A percentile compares a stretch with the other conserved stretches of the same genome.
Conservation (phyloP, 306 rosid species). For the Calophaca sinica region DNA sequence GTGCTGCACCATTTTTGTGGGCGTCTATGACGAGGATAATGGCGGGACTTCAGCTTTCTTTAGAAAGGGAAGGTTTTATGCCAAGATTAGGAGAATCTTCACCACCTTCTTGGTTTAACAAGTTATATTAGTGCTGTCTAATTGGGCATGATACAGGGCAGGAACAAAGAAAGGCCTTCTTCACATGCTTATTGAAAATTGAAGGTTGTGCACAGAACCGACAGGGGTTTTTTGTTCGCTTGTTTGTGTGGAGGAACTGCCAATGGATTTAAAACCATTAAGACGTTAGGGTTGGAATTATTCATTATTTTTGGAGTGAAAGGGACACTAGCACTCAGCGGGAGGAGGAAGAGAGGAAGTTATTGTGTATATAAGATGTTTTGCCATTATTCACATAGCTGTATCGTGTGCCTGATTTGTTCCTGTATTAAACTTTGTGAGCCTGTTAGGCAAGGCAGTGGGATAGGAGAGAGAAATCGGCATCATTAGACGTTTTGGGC, state of each 20-base stretch:
- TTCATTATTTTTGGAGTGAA: slow-evolving; percentile 35
- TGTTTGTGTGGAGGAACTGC: slow-evolving; percentile 35
- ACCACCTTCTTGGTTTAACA: slow-evolving; percentile 63
- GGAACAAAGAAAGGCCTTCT: slow-evolving; percentile 21
- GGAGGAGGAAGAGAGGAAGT: slow-evolving; percentile 11
- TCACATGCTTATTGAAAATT: slow-evolving; percentile 19
- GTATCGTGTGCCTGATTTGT: slow-evolving; percentile 29
- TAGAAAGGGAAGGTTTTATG: slow-evolving; percentile 80
- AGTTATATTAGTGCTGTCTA: slow-evolving; percentile 52
- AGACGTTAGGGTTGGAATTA: slow-evolving; percentile 15
- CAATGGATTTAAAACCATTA: slow-evolving; percentile 37
- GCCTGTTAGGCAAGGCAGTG: not conserved
- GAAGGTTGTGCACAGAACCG: not conserved
- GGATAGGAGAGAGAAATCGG: slow-evolving; percentile 24
- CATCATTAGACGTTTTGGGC: not conserved
- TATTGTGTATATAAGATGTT: slow-evolving; percentile 40
- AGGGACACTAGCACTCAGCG: slow-evolving; percentile 9
- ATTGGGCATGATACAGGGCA: slow-evolving; percentile 25
- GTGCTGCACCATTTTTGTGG: slow-evolving; percentile 77
- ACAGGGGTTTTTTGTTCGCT: slow-evolving; percentile 1
- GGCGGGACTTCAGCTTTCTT: slow-evolving; percentile 65
- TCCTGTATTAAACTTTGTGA: slow-evolving; percentile 15
- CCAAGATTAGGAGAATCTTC: slow-evolving; percentile 65
- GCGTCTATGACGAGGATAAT: slow-evolving; percentile 55
- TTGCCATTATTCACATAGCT: slow-evolving; percentile 30